These are phyloP conservation scores for Flueggea neowawraea DNA, from an alignment of 441 rosid species.

Conservation along the genomic window DNA sequence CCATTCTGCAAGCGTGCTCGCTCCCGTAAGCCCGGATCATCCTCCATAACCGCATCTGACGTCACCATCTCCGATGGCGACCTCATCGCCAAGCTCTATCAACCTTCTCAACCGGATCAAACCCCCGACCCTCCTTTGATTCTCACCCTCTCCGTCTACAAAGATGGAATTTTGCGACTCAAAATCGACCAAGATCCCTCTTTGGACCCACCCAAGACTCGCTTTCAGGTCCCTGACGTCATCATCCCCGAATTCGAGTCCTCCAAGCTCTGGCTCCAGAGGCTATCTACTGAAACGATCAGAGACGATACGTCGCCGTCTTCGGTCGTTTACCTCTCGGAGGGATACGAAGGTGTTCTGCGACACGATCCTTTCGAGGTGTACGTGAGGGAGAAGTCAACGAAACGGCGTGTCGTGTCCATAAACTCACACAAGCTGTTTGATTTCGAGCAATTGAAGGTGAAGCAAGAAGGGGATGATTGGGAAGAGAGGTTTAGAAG, in stretches of 20 bases:
- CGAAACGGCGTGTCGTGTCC: slow-evolving; percentile 53
- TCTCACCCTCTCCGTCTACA: slow-evolving; percentile 67
- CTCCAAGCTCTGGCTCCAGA: slow-evolving; percentile 75
- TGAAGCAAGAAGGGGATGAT: slow-evolving; percentile 58
- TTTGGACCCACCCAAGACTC: slow-evolving; percentile 50
- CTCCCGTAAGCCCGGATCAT: slow-evolving; percentile 64
- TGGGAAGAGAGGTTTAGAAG: slow-evolving; percentile 92
- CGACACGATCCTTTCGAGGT: slow-evolving; percentile 87
- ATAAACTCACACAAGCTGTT: slow-evolving; percentile 81
- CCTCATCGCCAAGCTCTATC: slow-evolving; percentile 65
- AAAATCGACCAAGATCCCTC: slow-evolving; percentile 54
- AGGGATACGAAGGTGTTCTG: slow-evolving; percentile 74
- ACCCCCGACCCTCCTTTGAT: slow-evolving; percentile 43
- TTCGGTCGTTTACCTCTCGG: slow-evolving; percentile 62
- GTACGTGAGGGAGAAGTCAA: slow-evolving; percentile 55
- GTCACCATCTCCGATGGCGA: slow-evolving; percentile 71
- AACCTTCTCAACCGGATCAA: slow-evolving; percentile 20
- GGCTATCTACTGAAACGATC: slow-evolving; percentile 42
- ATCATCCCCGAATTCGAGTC: slow-evolving; percentile 54
- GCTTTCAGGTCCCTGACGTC: slow-evolving; percentile 90
- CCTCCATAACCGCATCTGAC: slow-evolving; percentile 40
- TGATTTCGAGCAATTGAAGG: slow-evolving; percentile 84
- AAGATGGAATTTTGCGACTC: slow-evolving; percentile 67
- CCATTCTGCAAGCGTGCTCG: slow-evolving; percentile 99
- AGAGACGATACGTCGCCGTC: slow-evolving; percentile 51